phyloP scores from a whole-genome alignment of 257 asterid species.

The Nicotiana obtusifolia region DNA sequence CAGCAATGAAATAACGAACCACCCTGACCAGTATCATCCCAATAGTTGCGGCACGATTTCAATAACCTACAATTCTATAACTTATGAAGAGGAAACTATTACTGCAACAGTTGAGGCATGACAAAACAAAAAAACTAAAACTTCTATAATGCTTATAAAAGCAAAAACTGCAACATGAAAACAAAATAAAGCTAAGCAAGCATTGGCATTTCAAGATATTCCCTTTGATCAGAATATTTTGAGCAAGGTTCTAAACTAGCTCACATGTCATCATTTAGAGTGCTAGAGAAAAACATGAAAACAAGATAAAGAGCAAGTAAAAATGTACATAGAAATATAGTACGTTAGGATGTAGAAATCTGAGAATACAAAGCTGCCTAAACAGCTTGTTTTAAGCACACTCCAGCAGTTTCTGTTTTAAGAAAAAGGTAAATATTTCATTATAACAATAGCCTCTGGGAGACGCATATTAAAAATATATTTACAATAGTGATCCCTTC shows the following conservation, averaged over 20 bases:
- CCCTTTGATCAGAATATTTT: neutral
- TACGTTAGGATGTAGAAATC: neutral
- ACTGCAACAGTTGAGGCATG: neutral
- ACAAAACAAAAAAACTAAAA: neutral
- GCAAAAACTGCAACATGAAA: neutral
- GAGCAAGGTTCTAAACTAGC: neutral
- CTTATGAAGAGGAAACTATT: too few species aligned
- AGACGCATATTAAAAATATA: too few species aligned
- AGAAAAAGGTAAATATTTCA: too few species aligned
- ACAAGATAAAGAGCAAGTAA: neutral
- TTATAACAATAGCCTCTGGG: too few species aligned
- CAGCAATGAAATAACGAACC: neutral
- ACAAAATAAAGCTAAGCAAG: neutral
- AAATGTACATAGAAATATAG: neutral
- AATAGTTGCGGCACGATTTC: neutral
- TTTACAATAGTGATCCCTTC: too few species aligned
- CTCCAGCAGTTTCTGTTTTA: neutral
- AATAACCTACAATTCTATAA: too few species aligned
- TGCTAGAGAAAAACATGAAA: neutral
- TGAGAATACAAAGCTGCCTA: neutral
- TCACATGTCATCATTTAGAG: neutral
- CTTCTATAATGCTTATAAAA: neutral
- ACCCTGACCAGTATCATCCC: neutral
- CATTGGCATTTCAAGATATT: neutral
- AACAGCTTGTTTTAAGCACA: neutral